Evolutionary conservation across 2,329 filamentous ascomycete genomes (phyloP).

Genomic region (Juglanconis oblonga): DNA sequence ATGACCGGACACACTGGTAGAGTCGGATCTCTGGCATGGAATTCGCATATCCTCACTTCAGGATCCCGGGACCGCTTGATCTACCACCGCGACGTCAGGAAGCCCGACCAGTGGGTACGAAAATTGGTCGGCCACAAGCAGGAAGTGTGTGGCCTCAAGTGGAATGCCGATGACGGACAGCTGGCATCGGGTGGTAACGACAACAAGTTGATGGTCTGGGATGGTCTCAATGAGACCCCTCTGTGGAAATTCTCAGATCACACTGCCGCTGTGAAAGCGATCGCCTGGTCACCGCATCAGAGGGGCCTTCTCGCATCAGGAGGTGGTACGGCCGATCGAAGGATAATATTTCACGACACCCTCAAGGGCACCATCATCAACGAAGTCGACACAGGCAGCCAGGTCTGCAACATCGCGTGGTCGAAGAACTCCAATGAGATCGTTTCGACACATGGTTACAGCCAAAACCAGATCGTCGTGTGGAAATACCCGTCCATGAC

Average conservation of each 20-base stretch:
- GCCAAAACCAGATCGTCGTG: conserved; percentile 96
- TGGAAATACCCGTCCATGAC: conserved; percentile 99
- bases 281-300: conserved; percentile 96
- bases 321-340: conserved; percentile 90
- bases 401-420: conserved; percentile 98
- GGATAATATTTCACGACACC: conserved; percentile 98
- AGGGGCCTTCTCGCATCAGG: conserved; percentile 91
- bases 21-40: conserved; percentile 94
- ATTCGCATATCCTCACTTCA: conserved; percentile 94
- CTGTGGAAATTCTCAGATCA: conserved; percentile 94
- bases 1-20: conserved; percentile 96
- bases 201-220: conserved; percentile 99
- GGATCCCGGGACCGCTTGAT: conserved; percentile 91
- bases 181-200: conserved; percentile 95
- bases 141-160: conserved; percentile 93
- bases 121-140: conserved; percentile 94
- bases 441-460: conserved; percentile 94
- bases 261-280: conserved; percentile 93
- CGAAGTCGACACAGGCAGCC: conserved; percentile 92
- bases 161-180: conserved; percentile 95
- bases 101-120: conserved; percentile 83
- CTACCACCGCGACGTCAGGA: conserved; percentile 91
- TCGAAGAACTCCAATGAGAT: conserved; percentile 97
- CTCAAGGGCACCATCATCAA: conserved; percentile 75
- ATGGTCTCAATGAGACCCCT: conserved; percentile 88